Base-by-base conservation (phyloP, 108 stramenopile genomes). In the Cylindrotheca fusiformis region DNA sequence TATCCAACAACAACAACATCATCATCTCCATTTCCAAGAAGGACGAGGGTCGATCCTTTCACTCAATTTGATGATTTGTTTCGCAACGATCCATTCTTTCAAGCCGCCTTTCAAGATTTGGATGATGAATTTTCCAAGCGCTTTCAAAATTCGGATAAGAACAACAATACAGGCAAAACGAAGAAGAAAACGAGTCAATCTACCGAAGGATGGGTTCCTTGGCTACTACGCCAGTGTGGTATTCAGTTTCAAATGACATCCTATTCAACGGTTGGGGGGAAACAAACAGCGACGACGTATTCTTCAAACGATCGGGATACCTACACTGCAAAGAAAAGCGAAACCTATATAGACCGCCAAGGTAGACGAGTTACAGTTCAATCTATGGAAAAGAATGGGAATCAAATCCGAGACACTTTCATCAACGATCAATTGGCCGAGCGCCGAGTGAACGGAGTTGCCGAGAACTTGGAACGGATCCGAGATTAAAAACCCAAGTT, bases 71-170 rank as follows among this genome's bases (percentile, higher is more conserved):
- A 89, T 62, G 75, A 84, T 63, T 60, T 86, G 19, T 89, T 89
- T 55, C 74, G 62, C 17, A 74, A 83, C 52, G 88, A 89, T 72
- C 84, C 88, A 27, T 89, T 89, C 69, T 86, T 89, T 66, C 57
- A 58, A 32, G 79, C 76, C n/a, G 77, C 74, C 14, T 86, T 85
- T 48, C 54, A 79, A 27, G 81, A 72, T 29, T 72, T 89, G 75
- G 82, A 89, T 48, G 84, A 86, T 59, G 74, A 56, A 12, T 89
- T 89, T 48, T 68, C 75, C 30, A 53, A 45, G 20, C 66, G 48
- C 20, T 55, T 20, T 71, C 50, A 25, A 12, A n/a, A 27, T 64
- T n/a, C n/a, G n/a, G n/a, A 58, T 29, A 55, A 55, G 14, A 26
- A 31, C 27, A 71, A 24, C 21, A 24, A 30, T 24, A 31, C 50